Evolutionary conservation across 176 grass and related monocot species (phyloP).

Genomic region (Zea luxurians): DNA sequence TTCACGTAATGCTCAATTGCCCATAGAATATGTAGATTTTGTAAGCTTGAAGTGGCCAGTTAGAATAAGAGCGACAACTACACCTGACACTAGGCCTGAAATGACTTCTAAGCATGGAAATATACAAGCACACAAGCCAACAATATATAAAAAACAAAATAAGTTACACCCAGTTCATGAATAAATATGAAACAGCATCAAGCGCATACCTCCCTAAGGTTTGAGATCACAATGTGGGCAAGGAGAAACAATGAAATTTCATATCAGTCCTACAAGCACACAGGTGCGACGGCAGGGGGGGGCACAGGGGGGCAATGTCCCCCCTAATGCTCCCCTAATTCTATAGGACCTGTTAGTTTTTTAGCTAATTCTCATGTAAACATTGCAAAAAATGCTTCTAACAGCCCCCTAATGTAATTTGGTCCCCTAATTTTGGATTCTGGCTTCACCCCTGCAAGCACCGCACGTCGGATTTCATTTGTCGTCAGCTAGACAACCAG

Average conservation of each 20-base stretch:
- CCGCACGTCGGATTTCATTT: not conserved
- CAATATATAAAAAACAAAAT: not conserved
- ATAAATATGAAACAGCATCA: not conserved
- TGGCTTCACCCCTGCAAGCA: too few species aligned
- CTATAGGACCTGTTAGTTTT: too few species aligned
- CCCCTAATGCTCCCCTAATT: too few species aligned
- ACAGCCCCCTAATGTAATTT: too few species aligned
- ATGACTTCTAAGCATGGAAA: constrained; percentile 6
- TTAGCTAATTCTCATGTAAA: too few species aligned
- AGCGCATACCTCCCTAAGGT: not conserved
- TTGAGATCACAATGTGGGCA: not conserved
- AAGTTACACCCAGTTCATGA: not conserved
- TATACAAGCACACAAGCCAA: not conserved
- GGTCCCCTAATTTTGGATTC: too few species aligned
- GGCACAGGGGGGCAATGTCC: too few species aligned
- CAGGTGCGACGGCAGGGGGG: too few species aligned
- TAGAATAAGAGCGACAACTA: not conserved
- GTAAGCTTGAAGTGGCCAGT: not conserved
- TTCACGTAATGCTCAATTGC: not conserved
- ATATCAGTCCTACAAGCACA: not conserved
- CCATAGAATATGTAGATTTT: not conserved
- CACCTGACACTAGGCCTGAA: not conserved
- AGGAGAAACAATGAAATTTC: not conserved
- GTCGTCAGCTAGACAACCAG: constrained; percentile 13
- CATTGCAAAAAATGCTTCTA: too few species aligned